Base-by-base conservation (phyloP, 805 yeast species). In the Saccharomycopsis lassenensis region DNA sequence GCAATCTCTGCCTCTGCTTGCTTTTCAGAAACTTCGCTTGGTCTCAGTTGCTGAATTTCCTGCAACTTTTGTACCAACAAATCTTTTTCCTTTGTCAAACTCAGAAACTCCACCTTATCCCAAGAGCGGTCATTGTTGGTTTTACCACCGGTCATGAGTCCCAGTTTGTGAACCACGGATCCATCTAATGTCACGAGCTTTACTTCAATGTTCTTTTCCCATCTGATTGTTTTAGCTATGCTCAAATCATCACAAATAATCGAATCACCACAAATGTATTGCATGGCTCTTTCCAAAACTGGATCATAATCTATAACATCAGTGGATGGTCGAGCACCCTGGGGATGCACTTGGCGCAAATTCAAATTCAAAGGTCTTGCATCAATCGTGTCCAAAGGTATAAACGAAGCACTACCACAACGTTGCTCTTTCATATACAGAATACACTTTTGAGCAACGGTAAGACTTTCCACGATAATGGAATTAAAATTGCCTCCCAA, bases 101-200 rank as follows among this genome's bases (percentile, higher is more conserved):
- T 59, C 35, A 66, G 69, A 46, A 71, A 68, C 47, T 77, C 82
- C 29, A 71, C 67, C 49, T 79, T 84, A 52, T 77, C 85, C 94
- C 94, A 84, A 44, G 8, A 65, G 62, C n/a, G 63, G 8, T 31
- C 39, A 26, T 62, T 62, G n/a, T 63, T 63, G 4, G 73, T 64
- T 20, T 65, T 59, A 46, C 96, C 96, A 54, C 96, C 96, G 6
- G 96, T 80, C 94, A 91, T 84, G 24, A 86, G 63, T 5, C 95
- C 95, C 4, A 89, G 77, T 49, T 74, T 75, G 51, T 84, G 85
- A 31, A 91, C 81, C 21, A 86, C 63, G 0, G 89, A 72, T 2
- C 98, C 98, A 33, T 84, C 85, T 10, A 84, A 49, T 1, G 95
- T 72, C 2, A 87, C 94, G 33, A 81, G 59, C 53, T 82, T 85